phyloP scores from a whole-genome alignment of 2,329 filamentous ascomycete species.

The Scolecobasidium constrictum region DNA sequence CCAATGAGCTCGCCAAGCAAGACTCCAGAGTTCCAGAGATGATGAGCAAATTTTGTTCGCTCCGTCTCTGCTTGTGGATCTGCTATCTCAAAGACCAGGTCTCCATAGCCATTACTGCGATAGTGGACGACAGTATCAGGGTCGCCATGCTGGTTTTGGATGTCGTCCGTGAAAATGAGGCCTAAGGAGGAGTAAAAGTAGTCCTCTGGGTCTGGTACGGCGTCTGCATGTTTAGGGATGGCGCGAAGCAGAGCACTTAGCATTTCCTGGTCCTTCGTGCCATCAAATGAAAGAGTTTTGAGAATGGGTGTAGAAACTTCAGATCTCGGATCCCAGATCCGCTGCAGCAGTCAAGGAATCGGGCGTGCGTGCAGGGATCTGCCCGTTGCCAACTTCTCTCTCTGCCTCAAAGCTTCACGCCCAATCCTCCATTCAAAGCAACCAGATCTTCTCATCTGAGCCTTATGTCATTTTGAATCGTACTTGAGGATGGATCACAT shows the following conservation, averaged over 20 bases:
- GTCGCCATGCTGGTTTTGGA: conserved; percentile 56
- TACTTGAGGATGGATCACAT: too few species aligned
- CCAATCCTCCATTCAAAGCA: too few species aligned
- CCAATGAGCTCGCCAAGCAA: conserved; percentile 34
- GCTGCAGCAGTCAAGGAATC: too few species aligned
- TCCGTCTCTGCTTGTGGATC: conserved; percentile 42
- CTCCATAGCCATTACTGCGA: conserved; percentile 20
- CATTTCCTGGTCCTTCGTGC: too few species aligned
- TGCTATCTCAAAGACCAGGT: conserved; percentile 30
- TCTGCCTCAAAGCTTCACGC: too few species aligned
- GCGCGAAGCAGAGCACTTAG: conserved; percentile 5
- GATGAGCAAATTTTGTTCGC: conserved; percentile 56
- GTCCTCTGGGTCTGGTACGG: conserved; percentile 41
- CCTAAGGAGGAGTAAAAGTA: conserved; percentile 48
- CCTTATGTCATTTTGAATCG: too few species aligned
- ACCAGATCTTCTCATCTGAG: too few species aligned
- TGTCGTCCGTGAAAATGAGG: conserved; percentile 58
- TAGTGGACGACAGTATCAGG: conserved; percentile 48
- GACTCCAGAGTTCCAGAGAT: conserved; percentile 57
- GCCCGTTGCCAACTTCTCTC: too few species aligned
- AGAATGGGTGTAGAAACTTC: too few species aligned
- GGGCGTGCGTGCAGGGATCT: too few species aligned
- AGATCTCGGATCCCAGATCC: too few species aligned
- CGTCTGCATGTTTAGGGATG: neutral
- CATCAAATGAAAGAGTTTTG: too few species aligned